Evolutionary conservation across 345 rosid species (phyloP).

Genomic region (Eucalyptus pumila): DNA sequence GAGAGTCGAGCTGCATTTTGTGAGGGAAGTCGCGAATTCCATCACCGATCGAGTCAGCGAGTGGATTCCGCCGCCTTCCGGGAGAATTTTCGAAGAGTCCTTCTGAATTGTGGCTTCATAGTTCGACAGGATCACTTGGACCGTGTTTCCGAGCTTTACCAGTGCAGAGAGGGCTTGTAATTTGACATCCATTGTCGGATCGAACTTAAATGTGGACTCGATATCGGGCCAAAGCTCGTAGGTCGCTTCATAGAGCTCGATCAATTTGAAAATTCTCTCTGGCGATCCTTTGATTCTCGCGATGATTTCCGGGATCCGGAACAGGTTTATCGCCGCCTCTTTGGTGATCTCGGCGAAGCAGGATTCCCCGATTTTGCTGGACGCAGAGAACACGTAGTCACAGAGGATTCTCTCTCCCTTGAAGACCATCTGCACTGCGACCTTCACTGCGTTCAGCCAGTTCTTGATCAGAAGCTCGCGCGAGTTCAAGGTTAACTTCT

Average conservation of each 20-base stretch:
- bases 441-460: constrained; percentile 16
- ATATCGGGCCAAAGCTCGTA: constrained; percentile 9
- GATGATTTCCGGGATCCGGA: constrained; percentile 15
- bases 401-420: constrained; percentile 14
- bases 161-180: constrained; percentile 4
- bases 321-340: constrained; percentile 9
- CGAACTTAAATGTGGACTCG: constrained; percentile 2
- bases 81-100: not conserved
- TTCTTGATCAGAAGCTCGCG: constrained; percentile 2
- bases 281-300: constrained; percentile 9
- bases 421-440: constrained; percentile 6
- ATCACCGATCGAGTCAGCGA: not conserved
- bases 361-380: constrained; percentile 6
- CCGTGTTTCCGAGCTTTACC: constrained; percentile 1
- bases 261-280: constrained; percentile 2
- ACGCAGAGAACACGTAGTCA: constrained; percentile 17
- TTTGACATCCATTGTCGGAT: constrained; percentile 6
- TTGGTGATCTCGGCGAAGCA: constrained; percentile 24
- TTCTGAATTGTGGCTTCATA: constrained; percentile 4
- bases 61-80: constrained; percentile 10
- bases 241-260: constrained; percentile 10
- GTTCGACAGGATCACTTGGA: not conserved
- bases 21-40: constrained; percentile 2
- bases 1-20: not conserved
- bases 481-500: constrained; percentile 3